A percentile compares a stretch with the other conserved stretches of the same genome.
These are phyloP conservation scores for Hypoxylon subgilvum DNA, from an alignment of 495 filamentous ascomycete species.

Conservation along the genomic window DNA sequence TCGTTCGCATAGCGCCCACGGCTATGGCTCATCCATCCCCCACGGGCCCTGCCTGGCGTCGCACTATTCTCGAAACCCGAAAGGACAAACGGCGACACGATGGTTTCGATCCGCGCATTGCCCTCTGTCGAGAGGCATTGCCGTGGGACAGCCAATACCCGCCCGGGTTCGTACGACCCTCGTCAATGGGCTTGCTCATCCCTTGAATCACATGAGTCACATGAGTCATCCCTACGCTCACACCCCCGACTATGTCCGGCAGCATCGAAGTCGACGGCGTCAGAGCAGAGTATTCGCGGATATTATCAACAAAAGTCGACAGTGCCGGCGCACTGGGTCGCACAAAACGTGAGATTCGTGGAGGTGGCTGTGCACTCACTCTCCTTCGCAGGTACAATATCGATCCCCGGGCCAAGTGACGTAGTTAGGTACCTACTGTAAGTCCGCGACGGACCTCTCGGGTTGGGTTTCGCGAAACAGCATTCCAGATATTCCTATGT, in stretches of 20 bases:
- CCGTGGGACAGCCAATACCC: conserved; percentile 7
- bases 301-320: neutral
- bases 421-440: no score
- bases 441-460: neutral
- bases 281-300: neutral
- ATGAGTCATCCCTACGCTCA: conserved; percentile 13
- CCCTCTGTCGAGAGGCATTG: neutral
- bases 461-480: neutral
- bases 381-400: neutral
- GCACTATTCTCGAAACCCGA: conserved; percentile 6
- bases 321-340: conserved; percentile 21
- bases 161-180: conserved; percentile 7
- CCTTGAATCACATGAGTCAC: conserved; percentile 33
- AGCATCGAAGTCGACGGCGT: conserved; percentile 6
- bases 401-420: conserved; percentile 18
- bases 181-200: conserved; percentile 1
- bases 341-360: conserved; percentile 13
- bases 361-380: conserved; percentile 30
- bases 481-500: neutral
- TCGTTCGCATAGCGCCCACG: no score
- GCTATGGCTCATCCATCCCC: conserved; percentile 4
- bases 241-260: conserved; percentile 11
- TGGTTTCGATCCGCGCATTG: conserved; percentile 1
- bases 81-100: neutral
- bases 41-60: conserved; percentile 7